Conservation (phyloP, 768 basidiomycete genomes). For the Lentinula sp. region DNA sequence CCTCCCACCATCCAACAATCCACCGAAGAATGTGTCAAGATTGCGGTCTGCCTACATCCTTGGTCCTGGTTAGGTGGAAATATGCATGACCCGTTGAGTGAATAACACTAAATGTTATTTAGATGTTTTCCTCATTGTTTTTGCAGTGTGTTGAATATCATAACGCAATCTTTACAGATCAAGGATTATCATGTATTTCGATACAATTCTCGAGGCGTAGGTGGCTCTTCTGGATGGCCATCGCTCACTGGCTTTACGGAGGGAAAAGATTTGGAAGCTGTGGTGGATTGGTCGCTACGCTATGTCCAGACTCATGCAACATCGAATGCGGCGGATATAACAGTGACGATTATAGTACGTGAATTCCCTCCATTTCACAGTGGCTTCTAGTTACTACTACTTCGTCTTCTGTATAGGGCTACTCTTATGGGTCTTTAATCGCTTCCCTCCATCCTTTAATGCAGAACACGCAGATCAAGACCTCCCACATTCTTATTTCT, state of each 20-base stretch:
- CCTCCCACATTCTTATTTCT: constrained; percentile 65
- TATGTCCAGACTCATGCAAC: constrained; percentile 34
- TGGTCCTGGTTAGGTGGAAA: constrained; percentile 83
- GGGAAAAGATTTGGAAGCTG: constrained; percentile 59
- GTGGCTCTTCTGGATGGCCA: constrained; percentile 64
- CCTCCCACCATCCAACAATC: neutral
- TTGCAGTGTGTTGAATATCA: constrained; percentile 36
- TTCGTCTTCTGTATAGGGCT: constrained; percentile 48
- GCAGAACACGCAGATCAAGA: constrained; percentile 35
- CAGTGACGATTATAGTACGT: neutral
- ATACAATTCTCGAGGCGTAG: constrained; percentile 79
- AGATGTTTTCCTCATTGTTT: neutral
- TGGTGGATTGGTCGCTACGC: constrained; percentile 50
- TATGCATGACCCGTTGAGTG: constrained; percentile 70
- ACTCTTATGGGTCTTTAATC: constrained; percentile 77
- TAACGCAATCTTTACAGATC: constrained; percentile 35
- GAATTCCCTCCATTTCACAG: neutral
- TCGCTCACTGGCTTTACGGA: constrained; percentile 71
- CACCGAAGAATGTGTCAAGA: constrained; percentile 23
- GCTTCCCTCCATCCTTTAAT: constrained; percentile 59
- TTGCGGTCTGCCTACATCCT: constrained; percentile 74
- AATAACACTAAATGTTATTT: neutral
- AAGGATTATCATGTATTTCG: constrained; percentile 53
- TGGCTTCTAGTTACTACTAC: neutral
- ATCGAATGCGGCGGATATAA: constrained; percentile 38